phyloP scores from a whole-genome alignment of 768 basidiomycete genomes.

The Trametes coccinea region DNA sequence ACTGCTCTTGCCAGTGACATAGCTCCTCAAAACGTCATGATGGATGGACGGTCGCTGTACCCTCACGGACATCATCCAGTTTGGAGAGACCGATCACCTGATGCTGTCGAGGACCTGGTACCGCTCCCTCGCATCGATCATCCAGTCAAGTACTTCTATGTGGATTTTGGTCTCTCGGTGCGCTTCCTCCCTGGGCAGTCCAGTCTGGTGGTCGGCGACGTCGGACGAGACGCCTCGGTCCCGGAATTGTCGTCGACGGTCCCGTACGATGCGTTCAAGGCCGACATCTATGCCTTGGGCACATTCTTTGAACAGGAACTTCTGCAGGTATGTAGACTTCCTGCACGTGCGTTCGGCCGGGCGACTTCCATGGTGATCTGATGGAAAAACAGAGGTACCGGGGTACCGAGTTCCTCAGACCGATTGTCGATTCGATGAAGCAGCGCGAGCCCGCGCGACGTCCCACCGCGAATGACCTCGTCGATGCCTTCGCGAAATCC shows the following conservation, averaged over 20 bases:
- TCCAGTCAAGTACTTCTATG: slow-evolving; percentile 34
- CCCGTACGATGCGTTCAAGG: slow-evolving; percentile 30
- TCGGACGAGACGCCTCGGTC: slow-evolving; percentile 27
- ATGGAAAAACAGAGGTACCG: too few species aligned
- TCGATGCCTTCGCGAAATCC: not conserved
- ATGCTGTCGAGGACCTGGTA: slow-evolving; percentile 32
- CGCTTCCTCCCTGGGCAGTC: slow-evolving; percentile 20
- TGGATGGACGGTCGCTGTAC: slow-evolving; percentile 22
- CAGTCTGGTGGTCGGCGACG: slow-evolving; percentile 14
- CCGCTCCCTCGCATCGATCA: slow-evolving; percentile 36
- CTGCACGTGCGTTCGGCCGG: too few species aligned
- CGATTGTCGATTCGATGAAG: slow-evolving; percentile 18
- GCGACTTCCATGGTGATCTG: too few species aligned
- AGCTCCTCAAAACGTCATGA: slow-evolving; percentile 25
- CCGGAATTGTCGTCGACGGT: slow-evolving; percentile 25
- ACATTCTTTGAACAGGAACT: slow-evolving; percentile 26
- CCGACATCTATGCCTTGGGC: slow-evolving; percentile 31
- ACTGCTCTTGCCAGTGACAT: slow-evolving; percentile 23
- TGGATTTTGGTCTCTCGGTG: slow-evolving; percentile 26
- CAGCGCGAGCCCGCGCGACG: slow-evolving; percentile 6
- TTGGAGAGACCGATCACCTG: slow-evolving; percentile 32
- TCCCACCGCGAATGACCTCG: slow-evolving; percentile 7
- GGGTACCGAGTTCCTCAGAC: slow-evolving; percentile 6
- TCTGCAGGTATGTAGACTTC: slow-evolving; percentile 19
- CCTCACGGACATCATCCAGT: slow-evolving; percentile 28